Evolutionary conservation across 805 yeast species (phyloP).

Genomic region (Tetrapisispora fleetii): DNA sequence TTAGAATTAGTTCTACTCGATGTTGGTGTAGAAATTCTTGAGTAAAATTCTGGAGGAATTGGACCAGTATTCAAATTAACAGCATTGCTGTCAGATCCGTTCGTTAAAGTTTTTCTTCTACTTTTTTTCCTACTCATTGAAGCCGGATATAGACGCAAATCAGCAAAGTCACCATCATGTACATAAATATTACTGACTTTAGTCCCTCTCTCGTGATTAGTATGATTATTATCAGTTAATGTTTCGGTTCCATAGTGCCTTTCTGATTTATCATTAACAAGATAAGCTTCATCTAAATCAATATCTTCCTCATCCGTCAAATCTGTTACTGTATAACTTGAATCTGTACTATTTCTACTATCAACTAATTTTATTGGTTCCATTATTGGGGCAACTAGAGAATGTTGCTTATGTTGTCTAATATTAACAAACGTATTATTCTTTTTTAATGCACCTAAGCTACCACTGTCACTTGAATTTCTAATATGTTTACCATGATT

Average conservation of each 20-base stretch:
- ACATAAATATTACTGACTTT: constrained; percentile 25
- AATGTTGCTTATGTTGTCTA: not conserved
- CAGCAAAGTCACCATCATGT: constrained; percentile 27
- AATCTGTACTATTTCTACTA: not conserved
- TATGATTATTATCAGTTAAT: not conserved
- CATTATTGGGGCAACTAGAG: not conserved
- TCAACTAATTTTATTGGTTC: not conserved
- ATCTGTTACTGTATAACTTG: not conserved
- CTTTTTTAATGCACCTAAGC: not conserved
- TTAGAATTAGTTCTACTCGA: constrained; percentile 25
- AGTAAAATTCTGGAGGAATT: constrained; percentile 31
- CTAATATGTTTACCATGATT: not conserved
- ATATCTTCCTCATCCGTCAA: constrained; percentile 1
- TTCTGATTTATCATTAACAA: not conserved
- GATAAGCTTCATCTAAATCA: constrained; percentile 1
- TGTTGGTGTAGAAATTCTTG: constrained; percentile 27
- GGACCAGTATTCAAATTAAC: constrained; percentile 11
- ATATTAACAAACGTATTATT: not conserved
- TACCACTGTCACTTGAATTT: constrained; percentile 6
- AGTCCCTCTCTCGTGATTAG: not conserved
- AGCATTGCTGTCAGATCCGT: not conserved
- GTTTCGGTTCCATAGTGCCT: not conserved
- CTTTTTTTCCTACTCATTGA: not conserved
- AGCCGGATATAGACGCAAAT: constrained; percentile 2
- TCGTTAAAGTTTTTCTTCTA: constrained; percentile 3